phyloP scores from a whole-genome alignment of 2,329 filamentous ascomycete genomes.

The Stemphylium lycopersici region DNA sequence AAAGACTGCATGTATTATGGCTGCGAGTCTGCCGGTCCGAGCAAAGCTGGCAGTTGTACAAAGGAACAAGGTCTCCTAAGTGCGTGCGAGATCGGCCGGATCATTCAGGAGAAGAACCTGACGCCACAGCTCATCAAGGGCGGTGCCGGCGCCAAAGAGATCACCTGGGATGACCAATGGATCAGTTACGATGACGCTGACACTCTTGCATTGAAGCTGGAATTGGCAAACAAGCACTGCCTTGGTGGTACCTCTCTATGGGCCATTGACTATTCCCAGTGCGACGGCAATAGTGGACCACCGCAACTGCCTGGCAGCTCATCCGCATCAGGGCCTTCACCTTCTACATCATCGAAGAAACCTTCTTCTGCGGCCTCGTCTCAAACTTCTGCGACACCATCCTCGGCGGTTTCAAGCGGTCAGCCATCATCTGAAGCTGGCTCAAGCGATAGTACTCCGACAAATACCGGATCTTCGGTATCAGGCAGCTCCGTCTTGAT shows the following conservation, averaged over 20 bases:
- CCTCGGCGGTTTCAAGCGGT: not conserved
- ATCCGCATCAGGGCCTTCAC: not conserved
- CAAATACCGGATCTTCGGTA: not conserved
- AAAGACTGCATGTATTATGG: constrained; percentile 24
- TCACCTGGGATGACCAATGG: constrained; percentile 49
- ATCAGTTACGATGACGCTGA: constrained; percentile 49
- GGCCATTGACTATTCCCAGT: constrained; percentile 27
- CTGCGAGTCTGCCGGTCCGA: constrained; percentile 28
- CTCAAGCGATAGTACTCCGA: not conserved
- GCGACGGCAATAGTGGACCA: not conserved
- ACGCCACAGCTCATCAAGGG: constrained; percentile 30
- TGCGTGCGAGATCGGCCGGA: constrained; percentile 45
- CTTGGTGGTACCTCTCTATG: constrained; percentile 34
- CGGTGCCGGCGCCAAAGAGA: constrained; percentile 43
- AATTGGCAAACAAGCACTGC: constrained; percentile 30
- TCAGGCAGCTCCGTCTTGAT: not conserved
- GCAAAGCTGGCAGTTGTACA: constrained; percentile 28
- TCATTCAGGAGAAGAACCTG: constrained; percentile 30
- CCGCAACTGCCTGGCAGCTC: not conserved
- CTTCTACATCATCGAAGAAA: not conserved
- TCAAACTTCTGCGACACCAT: not conserved
- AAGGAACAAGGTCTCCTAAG: constrained; percentile 43
- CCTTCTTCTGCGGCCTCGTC: not conserved
- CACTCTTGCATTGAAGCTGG: constrained; percentile 31
- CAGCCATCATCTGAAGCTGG: not conserved